phyloP scores from a whole-genome alignment of 495 filamentous ascomycete genomes.

The Podospora fimiseda region DNA sequence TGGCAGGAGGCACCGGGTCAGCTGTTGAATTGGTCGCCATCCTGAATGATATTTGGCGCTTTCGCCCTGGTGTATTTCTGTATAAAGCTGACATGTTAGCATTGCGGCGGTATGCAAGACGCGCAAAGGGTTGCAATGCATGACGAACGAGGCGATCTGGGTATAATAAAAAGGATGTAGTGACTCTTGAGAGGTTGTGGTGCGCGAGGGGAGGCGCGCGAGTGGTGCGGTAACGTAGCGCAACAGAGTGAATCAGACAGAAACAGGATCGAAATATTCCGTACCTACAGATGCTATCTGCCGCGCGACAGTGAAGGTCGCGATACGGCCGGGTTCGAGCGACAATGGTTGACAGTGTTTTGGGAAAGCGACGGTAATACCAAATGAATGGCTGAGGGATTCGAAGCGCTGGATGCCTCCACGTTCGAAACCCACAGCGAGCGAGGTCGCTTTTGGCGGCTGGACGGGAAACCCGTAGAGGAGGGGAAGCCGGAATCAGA shows the following conservation, averaged over 20 bases:
- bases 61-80: slow-evolving; percentile 30
- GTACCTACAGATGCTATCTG: slow-evolving; percentile 15
- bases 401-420: background rate
- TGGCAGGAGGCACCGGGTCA: slow-evolving; percentile 22
- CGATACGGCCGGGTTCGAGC: slow-evolving; percentile 11
- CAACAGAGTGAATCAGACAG: slow-evolving; percentile 6
- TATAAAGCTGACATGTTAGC: slow-evolving; percentile 38
- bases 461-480: background rate
- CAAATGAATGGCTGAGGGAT: slow-evolving; percentile 21
- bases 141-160: slow-evolving; percentile 17
- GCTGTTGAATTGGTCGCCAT: slow-evolving; percentile 42
- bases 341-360: slow-evolving; percentile 18
- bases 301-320: slow-evolving; percentile 2
- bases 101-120: background rate
- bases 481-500: background rate
- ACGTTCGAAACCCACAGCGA: background rate
- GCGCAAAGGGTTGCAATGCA: slow-evolving; percentile 22
- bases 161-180: slow-evolving; percentile 19
- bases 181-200: slow-evolving; percentile 3
- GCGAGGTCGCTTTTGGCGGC: slow-evolving; percentile 14
- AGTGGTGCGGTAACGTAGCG: background rate
- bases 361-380: slow-evolving; percentile 16
- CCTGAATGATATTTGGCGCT: slow-evolving; percentile 33
- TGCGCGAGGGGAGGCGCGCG: background rate
- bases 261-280: background rate